Percentiles rank a stretch among this genome's conserved stretches.
Evolutionary conservation across 306 rosid species (phyloP).

Genomic region (Acmispon strigosus): DNA sequence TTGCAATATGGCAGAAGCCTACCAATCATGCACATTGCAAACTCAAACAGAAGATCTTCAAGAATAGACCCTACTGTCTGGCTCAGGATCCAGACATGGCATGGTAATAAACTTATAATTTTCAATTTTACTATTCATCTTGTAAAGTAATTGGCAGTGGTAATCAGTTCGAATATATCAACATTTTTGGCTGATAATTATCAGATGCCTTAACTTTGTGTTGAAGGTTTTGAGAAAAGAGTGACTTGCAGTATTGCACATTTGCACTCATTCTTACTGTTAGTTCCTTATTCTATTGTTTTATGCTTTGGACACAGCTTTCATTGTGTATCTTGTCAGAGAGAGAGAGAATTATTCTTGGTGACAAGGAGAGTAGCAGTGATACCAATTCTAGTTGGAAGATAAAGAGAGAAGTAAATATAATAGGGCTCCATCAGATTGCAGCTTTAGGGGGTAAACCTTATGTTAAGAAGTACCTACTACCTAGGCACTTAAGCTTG

Average conservation of each 20-base stretch:
- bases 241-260: not conserved
- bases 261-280: not conserved
- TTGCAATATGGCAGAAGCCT: constrained; percentile 95
- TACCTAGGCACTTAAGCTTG: not conserved
- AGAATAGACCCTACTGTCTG: constrained; percentile 56
- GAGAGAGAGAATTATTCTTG: not conserved
- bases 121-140: not conserved
- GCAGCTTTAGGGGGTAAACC: not conserved
- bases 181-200: not conserved
- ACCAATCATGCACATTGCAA: constrained; percentile 76
- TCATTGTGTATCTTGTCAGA: too few species aligned
- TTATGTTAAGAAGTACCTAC: constrained; percentile 1
- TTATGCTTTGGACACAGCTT: not conserved
- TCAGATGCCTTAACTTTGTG: not conserved
- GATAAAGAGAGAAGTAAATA: constrained; percentile 22
- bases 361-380: too few species aligned
- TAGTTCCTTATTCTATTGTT: not conserved
- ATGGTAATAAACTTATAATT: constrained; percentile 51
- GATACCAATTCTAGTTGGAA: too few species aligned
- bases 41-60: constrained; percentile 51
- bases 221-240: not conserved
- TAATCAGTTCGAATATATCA: not conserved
- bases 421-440: not conserved
- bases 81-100: constrained; percentile 74
- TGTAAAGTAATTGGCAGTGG: not conserved